phyloP scores from a whole-genome alignment of 2,329 filamentous ascomycete genomes.

The Botrytis aclada region DNA sequence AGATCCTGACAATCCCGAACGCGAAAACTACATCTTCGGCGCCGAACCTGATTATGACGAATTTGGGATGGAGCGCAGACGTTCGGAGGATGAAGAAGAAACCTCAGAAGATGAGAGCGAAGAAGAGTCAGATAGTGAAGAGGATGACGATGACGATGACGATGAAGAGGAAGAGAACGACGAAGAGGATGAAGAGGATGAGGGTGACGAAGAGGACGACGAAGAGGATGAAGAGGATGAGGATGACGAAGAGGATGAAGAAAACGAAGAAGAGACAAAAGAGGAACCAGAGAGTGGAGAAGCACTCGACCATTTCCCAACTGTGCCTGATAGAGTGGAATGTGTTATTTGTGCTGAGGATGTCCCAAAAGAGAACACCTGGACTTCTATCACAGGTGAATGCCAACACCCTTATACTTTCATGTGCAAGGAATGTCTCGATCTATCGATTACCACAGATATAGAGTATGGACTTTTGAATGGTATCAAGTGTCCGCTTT shows the following conservation, averaged over 20 bases:
- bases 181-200: not conserved
- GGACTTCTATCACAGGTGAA: not conserved
- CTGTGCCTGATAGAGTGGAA: not conserved
- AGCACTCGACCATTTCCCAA: not conserved
- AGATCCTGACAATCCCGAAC: not conserved
- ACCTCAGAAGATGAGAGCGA: not conserved
- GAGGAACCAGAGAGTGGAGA: not conserved
- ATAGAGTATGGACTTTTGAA: slow-evolving; percentile 1
- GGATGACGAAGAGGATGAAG: not conserved
- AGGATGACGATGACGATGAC: not conserved
- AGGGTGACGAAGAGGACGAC: not conserved
- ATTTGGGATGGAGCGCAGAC: not conserved
- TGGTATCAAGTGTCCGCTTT: slow-evolving; percentile 12
- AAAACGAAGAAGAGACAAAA: not conserved
- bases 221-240: not conserved
- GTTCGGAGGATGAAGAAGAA: not conserved
- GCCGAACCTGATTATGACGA: not conserved
- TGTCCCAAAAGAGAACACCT: too few species aligned
- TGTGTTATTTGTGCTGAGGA: not conserved
- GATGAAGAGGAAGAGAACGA: not conserved
- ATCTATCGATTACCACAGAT: slow-evolving; percentile 2
- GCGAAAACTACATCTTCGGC: not conserved
- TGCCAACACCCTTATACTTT: not conserved
- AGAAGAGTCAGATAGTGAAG: not conserved
- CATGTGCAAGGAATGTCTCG: not conserved